Percentiles rank a stretch among this genome's conserved stretches.
Conservation (phyloP, 2,329 filamentous ascomycete genomes). For the Fusarium neocosmosporiellum region DNA sequence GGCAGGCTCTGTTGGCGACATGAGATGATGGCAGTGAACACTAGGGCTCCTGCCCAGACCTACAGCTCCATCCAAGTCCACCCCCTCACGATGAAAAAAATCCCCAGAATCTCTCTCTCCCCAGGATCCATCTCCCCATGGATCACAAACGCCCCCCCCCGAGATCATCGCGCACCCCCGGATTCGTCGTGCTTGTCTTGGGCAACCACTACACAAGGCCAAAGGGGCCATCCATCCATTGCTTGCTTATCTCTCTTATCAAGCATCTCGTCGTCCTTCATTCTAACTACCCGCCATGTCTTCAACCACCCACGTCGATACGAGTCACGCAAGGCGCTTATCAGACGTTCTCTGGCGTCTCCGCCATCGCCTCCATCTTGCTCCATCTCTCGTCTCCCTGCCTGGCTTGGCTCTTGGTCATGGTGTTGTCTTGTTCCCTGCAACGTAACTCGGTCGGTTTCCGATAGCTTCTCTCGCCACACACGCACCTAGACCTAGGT, state of each 20-base stretch:
- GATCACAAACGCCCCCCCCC: constrained; percentile 17
- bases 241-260: constrained; percentile 33
- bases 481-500: constrained; percentile 5
- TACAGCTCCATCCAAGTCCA: constrained; percentile 14
- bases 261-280: constrained; percentile 15
- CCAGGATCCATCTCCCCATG: constrained; percentile 18
- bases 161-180: constrained; percentile 24
- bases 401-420: neutral
- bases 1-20: neutral
- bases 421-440: constrained; percentile 5
- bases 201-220: neutral
- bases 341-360: constrained; percentile 16
- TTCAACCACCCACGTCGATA: constrained; percentile 13
- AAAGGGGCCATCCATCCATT: neutral
- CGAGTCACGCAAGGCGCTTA: constrained; percentile 29
- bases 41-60: constrained; percentile 8
- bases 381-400: constrained; percentile 1
- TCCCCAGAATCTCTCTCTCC: constrained; percentile 27
- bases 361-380: constrained; percentile 5
- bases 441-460: constrained; percentile 38
- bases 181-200: constrained; percentile 14
- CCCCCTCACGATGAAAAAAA: constrained; percentile 15
- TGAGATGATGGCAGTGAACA: neutral
- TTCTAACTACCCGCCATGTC: constrained; percentile 16
- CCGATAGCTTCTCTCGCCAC: constrained; percentile 31